Evolutionary conservation across 202 grass and related monocot species (phyloP), one percentile per base, ranked within the genome.

Genomic region (Setaria italica): DNA sequence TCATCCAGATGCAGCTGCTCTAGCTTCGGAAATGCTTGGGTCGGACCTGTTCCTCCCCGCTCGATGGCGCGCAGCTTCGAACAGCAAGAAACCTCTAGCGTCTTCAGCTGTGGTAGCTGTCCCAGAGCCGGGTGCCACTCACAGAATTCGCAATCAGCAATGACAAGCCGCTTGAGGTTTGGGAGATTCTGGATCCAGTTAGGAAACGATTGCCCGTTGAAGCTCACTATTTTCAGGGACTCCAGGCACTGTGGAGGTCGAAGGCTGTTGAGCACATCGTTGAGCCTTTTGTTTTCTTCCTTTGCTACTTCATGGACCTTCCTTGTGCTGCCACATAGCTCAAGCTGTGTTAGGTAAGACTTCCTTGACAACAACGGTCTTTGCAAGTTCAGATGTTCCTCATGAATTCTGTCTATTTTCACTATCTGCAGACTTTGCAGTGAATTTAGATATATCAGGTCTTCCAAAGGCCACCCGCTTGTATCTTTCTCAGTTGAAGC

Each of bases 11-110:
- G 69, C 59, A 89, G 34, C 20, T 17, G 39, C 25, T 87, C 46
- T 53, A 91, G 71, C 70, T 77, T 80, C 33, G 66, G 68, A 55
- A 87, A 90, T 80, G 48, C 55, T 57, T 69, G 7, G 45, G 53
- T 3, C 25, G 29, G 10, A 2, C 77, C 79, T 11, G 77, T 48
- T 0, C 29, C 4, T 12, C 29, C 3, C 9, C 17, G 1, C 35
- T 60, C 46, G 14, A 86, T 56, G 56, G 16, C 5, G 5, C 7
- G 29, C 7, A 80, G 4, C 16, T 34, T 57, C 29, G 21, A 30
- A 6, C 20, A 78, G 15, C 45, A 19, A 53, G 11, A 66, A 48
- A 90, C 70, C 0, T 1, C 1, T 2, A 82, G 78, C 10, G 37
- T 58, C 10, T 53, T 74, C 15, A 86, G 39, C 6, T 48, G 35